Percentiles rank a stretch among this genome's conserved stretches.
These are phyloP conservation scores for Avena atlantica DNA, from an alignment of 176 grass and related monocot species.

Conservation along the genomic window DNA sequence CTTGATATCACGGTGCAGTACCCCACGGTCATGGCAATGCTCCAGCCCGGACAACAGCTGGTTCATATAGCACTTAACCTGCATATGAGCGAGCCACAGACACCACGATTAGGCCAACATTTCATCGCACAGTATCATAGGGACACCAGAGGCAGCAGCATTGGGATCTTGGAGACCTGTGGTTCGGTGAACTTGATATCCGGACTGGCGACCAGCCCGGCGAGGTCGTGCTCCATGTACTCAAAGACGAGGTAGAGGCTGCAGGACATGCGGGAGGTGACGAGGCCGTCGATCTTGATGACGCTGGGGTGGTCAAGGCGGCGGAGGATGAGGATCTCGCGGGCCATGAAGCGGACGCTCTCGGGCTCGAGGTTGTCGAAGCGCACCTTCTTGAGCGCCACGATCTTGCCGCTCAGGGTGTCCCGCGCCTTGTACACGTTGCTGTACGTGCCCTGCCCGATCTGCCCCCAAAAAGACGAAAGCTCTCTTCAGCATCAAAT, in stretches of 20 bases:
- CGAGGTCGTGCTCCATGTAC: slow-evolving; percentile 89
- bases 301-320: slow-evolving; percentile 83
- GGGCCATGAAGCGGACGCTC: slow-evolving; percentile 86
- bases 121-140: slow-evolving; percentile 13
- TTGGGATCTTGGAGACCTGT: slow-evolving; percentile 58
- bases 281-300: slow-evolving; percentile 73
- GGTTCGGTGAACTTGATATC: slow-evolving; percentile 85
- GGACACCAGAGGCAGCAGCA: slow-evolving; percentile 26
- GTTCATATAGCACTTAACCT: slow-evolving; percentile 90
- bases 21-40: slow-evolving; percentile 74
- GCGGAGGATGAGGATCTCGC: slow-evolving; percentile 82
- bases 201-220: slow-evolving; percentile 72
- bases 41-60: slow-evolving; percentile 76
- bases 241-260: slow-evolving; percentile 86
- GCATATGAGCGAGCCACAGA: slow-evolving; percentile 34
- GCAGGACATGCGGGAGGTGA: slow-evolving; percentile 84
- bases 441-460: slow-evolving; percentile 88
- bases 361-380: slow-evolving; percentile 91
- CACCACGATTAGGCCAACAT: slow-evolving; percentile 28
- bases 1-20: slow-evolving; percentile 83
- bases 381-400: slow-evolving; percentile 87
- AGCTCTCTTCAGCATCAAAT: slow-evolving; percentile 33
- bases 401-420: slow-evolving; percentile 67
- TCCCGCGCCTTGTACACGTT: slow-evolving; percentile 91
- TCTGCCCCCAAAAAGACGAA: slow-evolving; percentile 50